Evolutionary conservation across 345 rosid species (phyloP), one percentile per base, ranked within the genome.

Genomic region (Moringa oleifera): DNA sequence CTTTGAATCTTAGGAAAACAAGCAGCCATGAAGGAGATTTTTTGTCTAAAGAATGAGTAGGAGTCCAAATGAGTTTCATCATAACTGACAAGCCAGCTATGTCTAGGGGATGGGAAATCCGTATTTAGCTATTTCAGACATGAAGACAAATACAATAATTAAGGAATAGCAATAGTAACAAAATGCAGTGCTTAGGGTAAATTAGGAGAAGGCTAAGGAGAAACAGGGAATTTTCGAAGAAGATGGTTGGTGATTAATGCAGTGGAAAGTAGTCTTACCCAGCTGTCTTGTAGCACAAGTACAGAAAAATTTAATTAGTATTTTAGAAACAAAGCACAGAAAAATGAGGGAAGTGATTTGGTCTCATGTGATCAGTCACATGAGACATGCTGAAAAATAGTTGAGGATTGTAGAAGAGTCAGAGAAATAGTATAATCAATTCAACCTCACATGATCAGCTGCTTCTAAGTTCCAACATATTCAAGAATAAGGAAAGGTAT

Each of bases 331-430:
- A 54, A 51, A 52, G 62, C 52, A 55, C 57, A 61, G 57, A 55
- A 18, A 50, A 68, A 46, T 54, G 31, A 56, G 23, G 68, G 31
- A 22, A 7, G 17, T 20, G 57, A 31, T 62, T 69, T 62, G 41
- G 37, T 62, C 53, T 69, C 58, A 62, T 69, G 67, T 69, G 73
- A 56, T 50, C 6, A 36, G 63, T 69, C 68, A 69, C 73, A 57
- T 62, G 63, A 69, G 53, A 57, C 62, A 57, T 57, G 68, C 56
- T 62, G 50, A 62, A 53, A 47, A 57, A 49, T 51, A 63, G 51
- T 56, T 31, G 37, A 24, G n/a, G 49, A 33, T 36, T 66, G 57
- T 52, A 65, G 63, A 66, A 15, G 2, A 12, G 66, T 46, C 66
- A 59, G 65, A 61, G 31, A 68, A 68, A 28, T 49, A 20, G 21